Evolutionary conservation across 225 moss, liverwort and hornwort genomes (phyloP), one percentile per base, ranked within the genome.

Genomic region (Sphagnum contortum): DNA sequence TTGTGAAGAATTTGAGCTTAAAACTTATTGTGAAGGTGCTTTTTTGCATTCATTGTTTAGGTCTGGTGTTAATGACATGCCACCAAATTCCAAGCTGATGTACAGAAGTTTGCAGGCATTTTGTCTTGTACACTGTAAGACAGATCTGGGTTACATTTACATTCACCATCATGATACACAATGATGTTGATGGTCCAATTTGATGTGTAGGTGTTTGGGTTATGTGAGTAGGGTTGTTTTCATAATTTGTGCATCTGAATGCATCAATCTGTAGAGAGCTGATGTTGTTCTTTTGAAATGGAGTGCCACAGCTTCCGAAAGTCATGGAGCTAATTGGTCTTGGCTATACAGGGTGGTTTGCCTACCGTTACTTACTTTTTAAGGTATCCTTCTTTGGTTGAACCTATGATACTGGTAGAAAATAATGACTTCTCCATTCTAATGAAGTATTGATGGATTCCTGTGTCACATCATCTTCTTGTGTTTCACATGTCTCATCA

Each of bases 291-390:
- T 44, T 45, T 48, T 8, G 47, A 8, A 6, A 12, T 47, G 44
- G 9, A 3, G 45, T 29, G 29, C 29, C 1, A 49, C 78, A 79
- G 78, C 76, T 85, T 45, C 85, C 85, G 2, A 85, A 85, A 71
- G 29, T 81, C 4, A 65, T 85, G 76, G 85, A 85, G 65, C 68
- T 85, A 48, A 61, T 85, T 60, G 85, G 85, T 44, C 70, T 85
- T 0, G 81, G 76, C 6, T 85, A 85, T 66, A 81, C 81, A 6
- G 85, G 85, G 3, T 85, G 85, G 84, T 84, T 84, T 46, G 80
- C 80, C 5, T 84, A 84, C 70, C 84, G 84, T 46, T 84, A 84
- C 66, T 64, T 85, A 57, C 64, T 85, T 0, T 85, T 81, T 49
- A 85, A 85, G 78, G 78, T 79, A 52, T 46, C 46, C 6, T 53